Percentiles rank a stretch among this genome's conserved stretches.
These are phyloP conservation scores for Prunus mume DNA, from an alignment of 306 rosid species.

Conservation along the genomic window DNA sequence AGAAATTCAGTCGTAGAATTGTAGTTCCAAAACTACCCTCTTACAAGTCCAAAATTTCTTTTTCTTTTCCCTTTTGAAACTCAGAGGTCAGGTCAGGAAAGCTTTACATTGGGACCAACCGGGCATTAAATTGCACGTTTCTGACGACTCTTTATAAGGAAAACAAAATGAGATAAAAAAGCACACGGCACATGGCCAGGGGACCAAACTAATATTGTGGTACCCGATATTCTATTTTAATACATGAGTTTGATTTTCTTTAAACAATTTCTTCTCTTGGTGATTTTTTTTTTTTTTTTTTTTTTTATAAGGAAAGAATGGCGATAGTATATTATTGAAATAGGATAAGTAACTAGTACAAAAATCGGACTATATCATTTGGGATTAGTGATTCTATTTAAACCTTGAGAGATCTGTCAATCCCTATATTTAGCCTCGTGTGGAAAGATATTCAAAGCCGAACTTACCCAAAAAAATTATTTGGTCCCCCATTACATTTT, in stretches of 20 bases:
- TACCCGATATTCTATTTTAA: background rate
- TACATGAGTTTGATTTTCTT: background rate
- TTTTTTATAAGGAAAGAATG: no score
- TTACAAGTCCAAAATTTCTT: background rate
- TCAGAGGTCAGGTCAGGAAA: background rate
- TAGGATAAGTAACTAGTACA: no score
- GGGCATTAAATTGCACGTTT: background rate
- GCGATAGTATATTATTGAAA: no score
- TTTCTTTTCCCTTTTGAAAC: background rate
- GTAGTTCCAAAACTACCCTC: background rate
- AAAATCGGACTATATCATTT: no score
- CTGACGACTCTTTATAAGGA: background rate
- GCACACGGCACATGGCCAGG: background rate
- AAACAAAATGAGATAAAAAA: background rate
- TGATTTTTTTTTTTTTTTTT: no score
- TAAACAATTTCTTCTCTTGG: background rate
- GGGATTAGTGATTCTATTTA: no score
- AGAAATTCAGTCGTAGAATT: background rate
- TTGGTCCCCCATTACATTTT: no score
- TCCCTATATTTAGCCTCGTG: background rate
- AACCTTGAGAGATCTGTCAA: no score
- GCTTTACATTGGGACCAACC: background rate
- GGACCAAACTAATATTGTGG: background rate
- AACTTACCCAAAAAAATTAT: background rate
- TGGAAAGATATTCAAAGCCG: background rate